Percentiles rank a stretch among this genome's conserved stretches.
Conservation (phyloP, 2,329 filamentous ascomycete species). For the Arthrobotrys pseudoclavata region DNA sequence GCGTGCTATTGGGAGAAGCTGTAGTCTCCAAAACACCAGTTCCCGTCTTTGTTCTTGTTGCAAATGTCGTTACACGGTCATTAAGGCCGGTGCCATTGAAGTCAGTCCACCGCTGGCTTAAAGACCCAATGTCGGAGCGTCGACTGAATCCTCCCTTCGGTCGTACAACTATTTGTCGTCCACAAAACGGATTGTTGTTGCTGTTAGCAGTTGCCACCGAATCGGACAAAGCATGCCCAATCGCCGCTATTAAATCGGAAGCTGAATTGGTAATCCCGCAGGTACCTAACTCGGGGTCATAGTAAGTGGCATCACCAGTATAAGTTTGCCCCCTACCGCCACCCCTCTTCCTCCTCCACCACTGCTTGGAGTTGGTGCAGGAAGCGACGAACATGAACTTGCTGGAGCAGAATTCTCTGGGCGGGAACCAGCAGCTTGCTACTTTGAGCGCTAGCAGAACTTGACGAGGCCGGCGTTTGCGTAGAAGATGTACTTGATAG, state of each 20-base stretch:
- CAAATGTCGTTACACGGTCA: slow-evolving; percentile 19
- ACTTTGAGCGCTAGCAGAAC: slow-evolving; percentile 17
- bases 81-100: slow-evolving; percentile 5
- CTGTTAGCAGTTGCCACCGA: slow-evolving; percentile 61
- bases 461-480: not conserved
- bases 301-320: slow-evolving; percentile 63
- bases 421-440: not conserved
- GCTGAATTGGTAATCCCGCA: slow-evolving; percentile 62
- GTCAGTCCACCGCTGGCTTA: not conserved
- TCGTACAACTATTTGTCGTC: slow-evolving; percentile 62
- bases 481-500: slow-evolving; percentile 31
- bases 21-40: not conserved
- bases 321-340: slow-evolving; percentile 58
- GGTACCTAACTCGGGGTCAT: slow-evolving; percentile 62
- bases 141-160: slow-evolving; percentile 42
- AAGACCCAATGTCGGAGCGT: slow-evolving; percentile 13
- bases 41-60: slow-evolving; percentile 24
- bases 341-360: slow-evolving; percentile 12
- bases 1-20: not conserved
- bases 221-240: slow-evolving; percentile 62
- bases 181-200: slow-evolving; percentile 63
- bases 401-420: slow-evolving; percentile 4
- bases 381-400: slow-evolving; percentile 19
- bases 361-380: slow-evolving; percentile 44
- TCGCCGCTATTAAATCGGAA: slow-evolving; percentile 62